A percentile compares a stretch with the other conserved stretches of the same genome.
Conservation (phyloP, 352 stramenopile species). For the Saprolegnia diclina region DNA sequence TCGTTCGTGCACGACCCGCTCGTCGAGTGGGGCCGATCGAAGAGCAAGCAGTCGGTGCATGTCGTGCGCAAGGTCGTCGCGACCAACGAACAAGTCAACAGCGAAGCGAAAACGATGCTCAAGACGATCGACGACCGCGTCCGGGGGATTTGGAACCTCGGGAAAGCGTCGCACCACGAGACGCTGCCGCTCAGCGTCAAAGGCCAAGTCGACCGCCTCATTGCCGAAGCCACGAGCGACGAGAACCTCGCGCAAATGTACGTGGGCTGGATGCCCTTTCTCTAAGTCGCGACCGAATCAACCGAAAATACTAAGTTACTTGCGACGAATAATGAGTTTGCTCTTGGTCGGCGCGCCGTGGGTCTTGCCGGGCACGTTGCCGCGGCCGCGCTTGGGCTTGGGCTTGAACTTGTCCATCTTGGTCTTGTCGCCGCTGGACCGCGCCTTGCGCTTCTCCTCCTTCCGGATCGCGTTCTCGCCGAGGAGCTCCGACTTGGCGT, state of each 20-base stretch:
- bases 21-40: slow-evolving; percentile 81
- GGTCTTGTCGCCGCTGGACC: slow-evolving; percentile 71
- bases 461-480: slow-evolving; percentile 77
- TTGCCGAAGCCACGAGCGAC: slow-evolving; percentile 87
- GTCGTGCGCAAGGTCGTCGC: slow-evolving; percentile 21
- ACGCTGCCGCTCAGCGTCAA: slow-evolving; percentile 89
- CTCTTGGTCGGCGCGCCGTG: slow-evolving; percentile 74
- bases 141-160: slow-evolving; percentile 89
- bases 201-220: slow-evolving; percentile 91
- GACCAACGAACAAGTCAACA: slow-evolving; percentile 72
- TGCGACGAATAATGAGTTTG: slow-evolving; percentile 63
- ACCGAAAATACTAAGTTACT: slow-evolving; percentile 27
- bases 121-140: slow-evolving; percentile 89
- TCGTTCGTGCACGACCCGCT: slow-evolving; percentile 99
- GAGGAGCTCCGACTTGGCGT: slow-evolving; percentile 72
- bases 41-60: slow-evolving; percentile 31
- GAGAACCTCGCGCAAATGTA: slow-evolving; percentile 95
- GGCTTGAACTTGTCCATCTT: slow-evolving; percentile 35
- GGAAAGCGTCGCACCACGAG: slow-evolving; percentile 68
- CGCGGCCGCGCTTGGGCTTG: slow-evolving; percentile 48
- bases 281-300: slow-evolving; percentile 33
- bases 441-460: slow-evolving; percentile 77
- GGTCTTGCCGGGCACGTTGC: slow-evolving; percentile 72
- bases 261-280: slow-evolving; percentile 93
- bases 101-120: slow-evolving; percentile 82